Conservation (phyloP, 208 protist genomes). For the Angomonas ambiguus region DNA sequence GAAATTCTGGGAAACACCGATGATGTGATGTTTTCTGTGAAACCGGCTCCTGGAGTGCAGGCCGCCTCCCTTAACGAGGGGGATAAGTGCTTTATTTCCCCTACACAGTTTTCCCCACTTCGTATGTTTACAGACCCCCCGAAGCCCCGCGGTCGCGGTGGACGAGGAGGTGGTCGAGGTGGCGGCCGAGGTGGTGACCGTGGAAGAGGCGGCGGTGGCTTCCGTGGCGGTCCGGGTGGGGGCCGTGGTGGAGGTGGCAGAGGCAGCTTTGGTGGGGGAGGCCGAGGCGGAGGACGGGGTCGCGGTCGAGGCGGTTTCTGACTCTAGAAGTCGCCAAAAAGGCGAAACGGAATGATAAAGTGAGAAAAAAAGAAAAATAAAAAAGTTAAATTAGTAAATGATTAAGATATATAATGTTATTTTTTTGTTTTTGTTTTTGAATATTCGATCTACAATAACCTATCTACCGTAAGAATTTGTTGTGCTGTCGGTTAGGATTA, state of each 20-base stretch:
- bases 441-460: background rate
- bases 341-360: no score
- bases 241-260: conserved; percentile 21
- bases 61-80: conserved; percentile 79
- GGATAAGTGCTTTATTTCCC: conserved; percentile 81
- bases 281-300: conserved; percentile 31
- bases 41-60: conserved; percentile 81
- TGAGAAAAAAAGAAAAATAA: background rate
- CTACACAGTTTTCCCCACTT: conserved; percentile 80
- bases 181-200: conserved; percentile 27
- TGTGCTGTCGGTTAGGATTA: no score
- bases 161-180: conserved; percentile 54
- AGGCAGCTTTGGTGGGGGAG: conserved; percentile 22
- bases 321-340: conserved; percentile 21
- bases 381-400: background rate
- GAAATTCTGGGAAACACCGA: conserved; percentile 86
- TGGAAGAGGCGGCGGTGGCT: conserved; percentile 34
- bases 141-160: conserved; percentile 82
- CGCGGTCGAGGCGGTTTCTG: conserved; percentile 36
- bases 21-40: conserved; percentile 90
- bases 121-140: conserved; percentile 85
- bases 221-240: conserved; percentile 35
- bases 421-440: conserved; percentile 22
- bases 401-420: background rate
- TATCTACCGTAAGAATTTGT: no score